Conservation (phyloP, 495 filamentous ascomycete genomes). For the Aspergillus biplanus region DNA sequence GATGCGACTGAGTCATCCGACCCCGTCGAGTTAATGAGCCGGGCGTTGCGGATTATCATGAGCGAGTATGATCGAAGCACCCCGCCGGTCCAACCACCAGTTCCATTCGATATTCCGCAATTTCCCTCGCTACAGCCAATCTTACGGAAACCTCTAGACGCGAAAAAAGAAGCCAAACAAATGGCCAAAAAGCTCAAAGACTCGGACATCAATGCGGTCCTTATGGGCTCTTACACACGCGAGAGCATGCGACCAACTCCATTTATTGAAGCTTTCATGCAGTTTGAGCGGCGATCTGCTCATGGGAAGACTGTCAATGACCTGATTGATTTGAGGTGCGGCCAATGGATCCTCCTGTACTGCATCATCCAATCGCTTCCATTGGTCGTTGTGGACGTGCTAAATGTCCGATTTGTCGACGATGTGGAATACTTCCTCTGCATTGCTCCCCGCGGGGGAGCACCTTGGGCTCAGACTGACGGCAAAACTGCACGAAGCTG, state of each 20-base stretch:
- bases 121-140: constrained; percentile 69
- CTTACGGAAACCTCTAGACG: constrained; percentile 61
- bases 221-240: constrained; percentile 76
- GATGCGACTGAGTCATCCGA: constrained; percentile 42
- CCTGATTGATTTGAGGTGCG: constrained; percentile 74
- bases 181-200: constrained; percentile 71
- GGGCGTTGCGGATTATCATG: constrained; percentile 72
- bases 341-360: constrained; percentile 96
- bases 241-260: constrained; percentile 64
- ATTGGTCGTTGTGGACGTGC: constrained; percentile 86
- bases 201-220: constrained; percentile 72
- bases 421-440: constrained; percentile 98
- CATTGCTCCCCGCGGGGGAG: constrained; percentile 77
- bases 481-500: constrained; percentile 69
- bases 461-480: constrained; percentile 82
- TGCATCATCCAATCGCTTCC: constrained; percentile 88
- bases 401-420: constrained; percentile 72
- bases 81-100: constrained; percentile 85
- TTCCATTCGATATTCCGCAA: constrained; percentile 88
- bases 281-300: constrained; percentile 78
- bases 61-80: constrained; percentile 85
- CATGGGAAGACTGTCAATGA: constrained; percentile 73
- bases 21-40: constrained; percentile 45
- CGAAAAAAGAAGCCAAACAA: constrained; percentile 70
- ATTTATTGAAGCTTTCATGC: constrained; percentile 79